Evolutionary conservation across 257 asterid species (phyloP).

Genomic region (Solanum peruvianum): DNA sequence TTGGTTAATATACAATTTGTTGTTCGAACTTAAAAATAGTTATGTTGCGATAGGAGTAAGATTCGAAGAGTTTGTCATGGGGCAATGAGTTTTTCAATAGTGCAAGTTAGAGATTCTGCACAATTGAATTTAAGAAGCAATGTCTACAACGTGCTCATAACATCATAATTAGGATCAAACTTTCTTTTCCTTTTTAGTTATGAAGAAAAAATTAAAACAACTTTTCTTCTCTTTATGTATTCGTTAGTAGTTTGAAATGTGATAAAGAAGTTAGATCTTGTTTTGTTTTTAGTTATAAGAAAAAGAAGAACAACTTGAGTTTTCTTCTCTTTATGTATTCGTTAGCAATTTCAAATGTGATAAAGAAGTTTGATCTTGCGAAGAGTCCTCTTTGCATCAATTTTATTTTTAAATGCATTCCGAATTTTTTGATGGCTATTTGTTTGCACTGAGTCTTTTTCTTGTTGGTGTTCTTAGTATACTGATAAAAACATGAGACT

Average conservation of each 20-base stretch:
- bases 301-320: too few species aligned
- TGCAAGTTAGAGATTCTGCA: conserved; percentile 5
- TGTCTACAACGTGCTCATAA: conserved; percentile 1
- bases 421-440: conserved; percentile 83
- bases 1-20: background rate
- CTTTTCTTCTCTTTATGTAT: too few species aligned
- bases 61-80: background rate
- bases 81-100: conserved; percentile 5
- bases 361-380: conserved; percentile 77
- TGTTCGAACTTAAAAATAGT: background rate
- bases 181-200: background rate
- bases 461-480: too few species aligned
- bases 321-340: too few species aligned
- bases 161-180: conserved; percentile 7
- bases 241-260: too few species aligned
- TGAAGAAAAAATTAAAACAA: too few species aligned
- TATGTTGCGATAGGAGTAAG: background rate
- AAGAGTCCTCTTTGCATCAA: conserved; percentile 76
- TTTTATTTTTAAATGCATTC: conserved; percentile 72
- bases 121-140: conserved; percentile 6
- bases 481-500: too few species aligned
- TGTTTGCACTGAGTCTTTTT: background rate
- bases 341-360: conserved; percentile 23
- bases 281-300: too few species aligned
- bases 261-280: too few species aligned